These are phyloP conservation scores for Candida frijolesensis DNA, from an alignment of 1,139 yeast genomes.

Conservation along the genomic window DNA sequence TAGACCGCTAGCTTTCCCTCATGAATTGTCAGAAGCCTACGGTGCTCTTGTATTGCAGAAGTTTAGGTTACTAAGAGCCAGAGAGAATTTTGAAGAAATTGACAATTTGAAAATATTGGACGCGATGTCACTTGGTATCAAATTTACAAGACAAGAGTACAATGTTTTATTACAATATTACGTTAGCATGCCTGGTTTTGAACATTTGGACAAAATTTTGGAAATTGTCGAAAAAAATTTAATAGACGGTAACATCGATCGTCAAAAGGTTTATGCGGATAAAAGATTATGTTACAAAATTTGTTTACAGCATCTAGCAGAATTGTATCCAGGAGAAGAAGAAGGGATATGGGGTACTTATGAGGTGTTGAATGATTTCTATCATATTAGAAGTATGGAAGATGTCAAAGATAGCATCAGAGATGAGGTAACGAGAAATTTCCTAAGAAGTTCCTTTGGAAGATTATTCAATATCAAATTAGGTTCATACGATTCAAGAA, in stretches of 20 bases:
- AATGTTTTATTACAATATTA: not conserved
- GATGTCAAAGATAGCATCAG: slow-evolving; percentile 11
- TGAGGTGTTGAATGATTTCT: slow-evolving; percentile 30
- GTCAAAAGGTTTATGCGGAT: slow-evolving; percentile 5
- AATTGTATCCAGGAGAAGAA: slow-evolving; percentile 6
- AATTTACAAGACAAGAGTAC: not conserved
- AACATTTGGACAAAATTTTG: slow-evolving; percentile 22
- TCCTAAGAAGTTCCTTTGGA: slow-evolving; percentile 12
- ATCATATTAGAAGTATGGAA: slow-evolving; percentile 22
- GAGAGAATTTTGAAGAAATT: not conserved
- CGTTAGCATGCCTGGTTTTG: not conserved
- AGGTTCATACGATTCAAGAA: slow-evolving; percentile 8
- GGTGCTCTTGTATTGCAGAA: not conserved
- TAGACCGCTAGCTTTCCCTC: not conserved
- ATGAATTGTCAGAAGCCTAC: not conserved
- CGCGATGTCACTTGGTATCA: slow-evolving; percentile 5
- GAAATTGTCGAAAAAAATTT: slow-evolving; percentile 32
- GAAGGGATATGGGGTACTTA: slow-evolving; percentile 20
- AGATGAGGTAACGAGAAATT: slow-evolving; percentile 4
- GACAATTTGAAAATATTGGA: not conserved
- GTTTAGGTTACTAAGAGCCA: not conserved
- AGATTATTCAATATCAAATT: slow-evolving; percentile 10
- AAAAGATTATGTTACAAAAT: slow-evolving; percentile 14
- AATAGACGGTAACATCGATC: slow-evolving; percentile 30
- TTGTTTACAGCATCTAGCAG: slow-evolving; percentile 10